Conservation (phyloP, 2,329 filamentous ascomycete species). For the Nemania sp. region DNA sequence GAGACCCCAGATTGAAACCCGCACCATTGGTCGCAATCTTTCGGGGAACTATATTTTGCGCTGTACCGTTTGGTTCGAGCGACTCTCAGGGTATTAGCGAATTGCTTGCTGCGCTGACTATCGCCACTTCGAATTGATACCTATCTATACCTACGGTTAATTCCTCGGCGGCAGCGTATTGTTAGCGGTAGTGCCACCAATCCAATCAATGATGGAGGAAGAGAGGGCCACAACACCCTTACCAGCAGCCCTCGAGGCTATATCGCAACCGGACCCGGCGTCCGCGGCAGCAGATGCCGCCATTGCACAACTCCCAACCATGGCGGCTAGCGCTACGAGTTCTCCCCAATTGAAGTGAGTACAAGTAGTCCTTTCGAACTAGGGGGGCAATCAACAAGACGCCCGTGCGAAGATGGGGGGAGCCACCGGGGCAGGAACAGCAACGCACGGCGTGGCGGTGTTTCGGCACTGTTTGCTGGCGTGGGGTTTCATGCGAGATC, state of each 20-base stretch:
- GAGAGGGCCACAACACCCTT: slow-evolving; percentile 52
- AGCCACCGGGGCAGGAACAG: not conserved
- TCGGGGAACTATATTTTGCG: slow-evolving; percentile 25
- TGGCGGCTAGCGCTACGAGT: slow-evolving; percentile 57
- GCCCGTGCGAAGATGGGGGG: not conserved
- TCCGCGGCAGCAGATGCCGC: slow-evolving; percentile 60
- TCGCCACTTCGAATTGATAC: slow-evolving; percentile 36
- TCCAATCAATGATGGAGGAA: slow-evolving; percentile 60
- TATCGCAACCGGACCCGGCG: slow-evolving; percentile 63
- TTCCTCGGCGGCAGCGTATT: slow-evolving; percentile 41
- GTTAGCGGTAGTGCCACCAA: slow-evolving; percentile 43
- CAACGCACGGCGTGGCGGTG: slow-evolving; percentile 14
- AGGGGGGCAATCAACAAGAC: slow-evolving; percentile 4
- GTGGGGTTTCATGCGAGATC: slow-evolving; percentile 10
- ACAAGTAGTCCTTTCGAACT: slow-evolving; percentile 24
- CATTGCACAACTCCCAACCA: slow-evolving; percentile 59
- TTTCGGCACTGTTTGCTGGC: slow-evolving; percentile 12
- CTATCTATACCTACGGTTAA: slow-evolving; percentile 41
- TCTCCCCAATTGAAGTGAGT: slow-evolving; percentile 63
- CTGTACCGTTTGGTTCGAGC: slow-evolving; percentile 28
- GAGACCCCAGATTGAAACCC: not conserved
- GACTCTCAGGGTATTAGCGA: slow-evolving; percentile 41
- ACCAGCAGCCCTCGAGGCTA: slow-evolving; percentile 58
- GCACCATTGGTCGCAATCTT: slow-evolving; percentile 3
- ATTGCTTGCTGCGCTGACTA: slow-evolving; percentile 43